These are phyloP conservation scores for Yarrowia divulgata DNA, from an alignment of 805 yeast genomes.

Conservation along the genomic window DNA sequence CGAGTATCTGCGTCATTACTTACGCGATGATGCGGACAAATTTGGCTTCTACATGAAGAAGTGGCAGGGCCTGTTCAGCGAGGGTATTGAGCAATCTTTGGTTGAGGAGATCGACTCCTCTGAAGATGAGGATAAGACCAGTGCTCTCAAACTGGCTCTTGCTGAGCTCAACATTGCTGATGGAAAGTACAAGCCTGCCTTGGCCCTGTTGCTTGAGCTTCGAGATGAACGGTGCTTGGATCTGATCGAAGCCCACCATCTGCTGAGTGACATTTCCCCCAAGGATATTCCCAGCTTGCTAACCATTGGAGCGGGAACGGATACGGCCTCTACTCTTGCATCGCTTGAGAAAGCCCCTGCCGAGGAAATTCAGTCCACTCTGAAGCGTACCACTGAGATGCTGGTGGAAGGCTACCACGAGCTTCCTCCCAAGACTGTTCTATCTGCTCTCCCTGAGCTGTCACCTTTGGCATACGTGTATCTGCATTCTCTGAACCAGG, in stretches of 20 bases:
- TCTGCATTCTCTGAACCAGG: slow-evolving; percentile 62
- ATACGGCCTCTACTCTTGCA: slow-evolving; percentile 48
- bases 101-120: slow-evolving; percentile 56
- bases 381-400: slow-evolving; percentile 59
- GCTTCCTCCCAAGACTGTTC: slow-evolving; percentile 60
- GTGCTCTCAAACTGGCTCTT: slow-evolving; percentile 42
- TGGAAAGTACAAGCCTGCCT: slow-evolving; percentile 67
- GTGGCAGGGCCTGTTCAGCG: slow-evolving; percentile 71
- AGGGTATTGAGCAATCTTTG: slow-evolving; percentile 55
- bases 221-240: slow-evolving; percentile 63
- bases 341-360: slow-evolving; percentile 54
- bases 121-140: slow-evolving; percentile 43
- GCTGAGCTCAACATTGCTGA: slow-evolving; percentile 61
- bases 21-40: slow-evolving; percentile 47
- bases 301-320: slow-evolving; percentile 19
- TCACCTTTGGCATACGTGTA: slow-evolving; percentile 63
- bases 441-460: slow-evolving; percentile 46
- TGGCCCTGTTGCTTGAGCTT: slow-evolving; percentile 64
- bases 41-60: slow-evolving; percentile 56
- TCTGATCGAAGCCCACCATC: slow-evolving; percentile 67
- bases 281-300: slow-evolving; percentile 26
- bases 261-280: slow-evolving; percentile 52
- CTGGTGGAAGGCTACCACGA: slow-evolving; percentile 72
- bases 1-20: slow-evolving; percentile 57
- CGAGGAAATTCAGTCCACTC: slow-evolving; percentile 52